Conservation (phyloP, 345 rosid genomes). For the Limnanthes douglasii region DNA sequence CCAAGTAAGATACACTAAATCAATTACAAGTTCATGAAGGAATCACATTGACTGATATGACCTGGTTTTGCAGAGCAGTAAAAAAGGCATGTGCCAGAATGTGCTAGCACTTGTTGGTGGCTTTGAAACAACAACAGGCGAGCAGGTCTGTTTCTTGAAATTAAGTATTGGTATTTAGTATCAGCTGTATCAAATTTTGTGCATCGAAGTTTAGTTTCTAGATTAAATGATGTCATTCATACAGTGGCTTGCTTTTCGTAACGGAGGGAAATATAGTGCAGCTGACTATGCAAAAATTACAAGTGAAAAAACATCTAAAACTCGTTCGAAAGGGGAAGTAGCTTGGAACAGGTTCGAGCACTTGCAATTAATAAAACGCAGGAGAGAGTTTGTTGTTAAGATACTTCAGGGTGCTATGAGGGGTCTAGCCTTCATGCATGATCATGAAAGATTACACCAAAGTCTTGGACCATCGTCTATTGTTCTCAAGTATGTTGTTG, state of each 20-base stretch:
- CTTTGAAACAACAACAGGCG: conserved; percentile 82
- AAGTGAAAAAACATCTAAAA: conserved; percentile 44
- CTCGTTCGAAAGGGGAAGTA: conserved; percentile 14
- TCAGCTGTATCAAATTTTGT: conserved; percentile 4
- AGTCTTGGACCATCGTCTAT: conserved; percentile 94
- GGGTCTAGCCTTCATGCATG: conserved; percentile 85
- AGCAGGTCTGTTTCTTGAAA: conserved; percentile 44
- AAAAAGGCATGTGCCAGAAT: conserved; percentile 46
- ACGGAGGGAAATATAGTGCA: conserved; percentile 73
- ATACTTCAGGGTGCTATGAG: conserved; percentile 60
- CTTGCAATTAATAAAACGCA: conserved; percentile 32
- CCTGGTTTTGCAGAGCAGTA: conserved; percentile 38
- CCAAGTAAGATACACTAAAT: conserved; percentile 62
- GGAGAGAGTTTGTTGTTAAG: conserved; percentile 41
- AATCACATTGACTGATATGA: conserved; percentile 1
- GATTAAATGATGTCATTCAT: conserved; percentile 11
- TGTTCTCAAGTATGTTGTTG: conserved; percentile 54
- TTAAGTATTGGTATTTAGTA: conserved; percentile 8
- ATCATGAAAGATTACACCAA: conserved; percentile 80
- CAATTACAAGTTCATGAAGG: conserved; percentile 1
- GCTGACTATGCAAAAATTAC: conserved; percentile 64
- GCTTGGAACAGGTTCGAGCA: conserved; percentile 55
- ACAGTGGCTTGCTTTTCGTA: conserved; percentile 91
- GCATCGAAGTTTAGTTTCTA: conserved; percentile 7
- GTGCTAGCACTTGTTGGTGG: conserved; percentile 69